phyloP scores from a whole-genome alignment of 2,329 filamentous ascomycete species.

The Aspergillus awamori region DNA sequence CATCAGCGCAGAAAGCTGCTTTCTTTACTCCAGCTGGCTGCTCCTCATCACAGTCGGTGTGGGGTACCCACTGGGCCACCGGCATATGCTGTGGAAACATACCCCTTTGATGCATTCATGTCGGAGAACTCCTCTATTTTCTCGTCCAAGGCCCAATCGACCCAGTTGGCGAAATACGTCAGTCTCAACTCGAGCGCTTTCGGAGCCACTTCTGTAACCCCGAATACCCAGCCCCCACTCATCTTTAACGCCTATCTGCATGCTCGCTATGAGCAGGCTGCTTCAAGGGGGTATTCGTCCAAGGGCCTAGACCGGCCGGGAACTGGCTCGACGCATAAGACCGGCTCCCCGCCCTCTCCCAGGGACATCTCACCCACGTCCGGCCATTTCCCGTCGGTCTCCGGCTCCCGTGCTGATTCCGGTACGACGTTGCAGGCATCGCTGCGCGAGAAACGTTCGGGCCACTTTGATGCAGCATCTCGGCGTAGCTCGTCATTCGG shows the following conservation, averaged over 20 bases:
- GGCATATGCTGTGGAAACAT: constrained; percentile 89
- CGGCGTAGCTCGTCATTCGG: constrained; percentile 92
- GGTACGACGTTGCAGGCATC: constrained; percentile 85
- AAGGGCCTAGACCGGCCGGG: constrained; percentile 68
- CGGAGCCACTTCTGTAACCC: constrained; percentile 63
- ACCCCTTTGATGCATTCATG: constrained; percentile 85
- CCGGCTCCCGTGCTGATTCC: constrained; percentile 87
- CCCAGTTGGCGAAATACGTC: constrained; percentile 81
- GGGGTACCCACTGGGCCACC: constrained; percentile 88
- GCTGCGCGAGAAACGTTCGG: constrained; percentile 89
- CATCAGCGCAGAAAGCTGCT: constrained; percentile 89
- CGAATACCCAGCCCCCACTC: constrained; percentile 58
- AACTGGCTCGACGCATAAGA: constrained; percentile 63
- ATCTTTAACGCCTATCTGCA: constrained; percentile 92
- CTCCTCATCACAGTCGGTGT: constrained; percentile 83
- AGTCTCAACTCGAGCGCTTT: constrained; percentile 88
- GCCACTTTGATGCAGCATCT: constrained; percentile 81
- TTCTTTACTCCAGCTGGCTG: constrained; percentile 83
- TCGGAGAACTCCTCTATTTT: constrained; percentile 84
- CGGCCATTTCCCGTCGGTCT: constrained; percentile 74
- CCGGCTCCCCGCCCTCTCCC: constrained; percentile 60
- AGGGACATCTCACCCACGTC: constrained; percentile 72
- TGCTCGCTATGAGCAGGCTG: constrained; percentile 66
- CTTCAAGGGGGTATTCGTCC: constrained; percentile 46
- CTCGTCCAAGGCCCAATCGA: constrained; percentile 68